These are phyloP conservation scores for Acmispon strigosus DNA, from an alignment of 306 rosid species.

Conservation along the genomic window DNA sequence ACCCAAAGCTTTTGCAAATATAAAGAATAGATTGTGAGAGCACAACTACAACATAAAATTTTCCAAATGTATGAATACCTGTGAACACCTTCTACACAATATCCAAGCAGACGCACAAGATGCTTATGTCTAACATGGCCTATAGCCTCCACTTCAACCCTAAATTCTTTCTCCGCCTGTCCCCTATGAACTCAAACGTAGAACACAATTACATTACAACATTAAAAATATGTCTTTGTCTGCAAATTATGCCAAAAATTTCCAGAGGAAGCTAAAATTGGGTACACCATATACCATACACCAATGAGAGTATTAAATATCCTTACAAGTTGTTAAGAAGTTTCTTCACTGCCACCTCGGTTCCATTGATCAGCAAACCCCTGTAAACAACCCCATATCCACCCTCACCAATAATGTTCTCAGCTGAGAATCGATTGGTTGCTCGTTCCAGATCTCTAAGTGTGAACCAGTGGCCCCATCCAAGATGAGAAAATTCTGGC, in stretches of 20 bases:
- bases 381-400: constrained; percentile 93
- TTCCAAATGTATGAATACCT: constrained; percentile 37
- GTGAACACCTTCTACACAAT: constrained; percentile 88
- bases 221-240: constrained; percentile 9
- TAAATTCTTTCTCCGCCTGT: constrained; percentile 96
- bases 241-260: not conserved
- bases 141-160: constrained; percentile 98
- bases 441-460: constrained; percentile 88
- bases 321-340: constrained; percentile 92
- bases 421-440: constrained; percentile 58
- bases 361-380: constrained; percentile 82
- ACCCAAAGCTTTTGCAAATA: not conserved
- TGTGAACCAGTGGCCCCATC: constrained; percentile 99
- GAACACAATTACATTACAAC: not conserved
- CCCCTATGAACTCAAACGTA: constrained; percentile 52
- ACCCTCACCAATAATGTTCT: constrained; percentile 86
- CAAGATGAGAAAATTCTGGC: constrained; percentile 96
- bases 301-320: constrained; percentile 14
- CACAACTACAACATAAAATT: not conserved
- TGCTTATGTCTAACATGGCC: constrained; percentile 97
- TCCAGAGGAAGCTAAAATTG: not conserved
- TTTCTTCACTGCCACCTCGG: constrained; percentile 93
- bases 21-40: not conserved
- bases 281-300: not conserved
- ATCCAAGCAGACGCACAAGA: constrained; percentile 90